phyloP scores from a whole-genome alignment of 2,329 filamentous ascomycete genomes.

The Aspergillus sergii region DNA sequence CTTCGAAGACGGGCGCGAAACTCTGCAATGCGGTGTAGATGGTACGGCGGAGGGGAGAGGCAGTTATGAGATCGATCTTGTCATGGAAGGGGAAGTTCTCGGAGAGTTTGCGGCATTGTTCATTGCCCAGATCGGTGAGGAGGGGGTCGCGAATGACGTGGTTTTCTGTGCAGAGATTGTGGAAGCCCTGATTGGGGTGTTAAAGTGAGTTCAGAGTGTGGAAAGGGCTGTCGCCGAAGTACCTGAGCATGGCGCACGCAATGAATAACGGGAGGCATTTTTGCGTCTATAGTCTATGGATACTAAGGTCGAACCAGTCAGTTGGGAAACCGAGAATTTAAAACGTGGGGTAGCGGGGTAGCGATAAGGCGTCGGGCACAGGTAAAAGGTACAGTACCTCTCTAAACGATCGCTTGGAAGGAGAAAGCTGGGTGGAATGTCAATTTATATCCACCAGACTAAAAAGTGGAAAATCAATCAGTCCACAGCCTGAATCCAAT shows the following conservation, averaged over 20 bases:
- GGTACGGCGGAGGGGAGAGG: constrained; percentile 79
- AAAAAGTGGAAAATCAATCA: not conserved
- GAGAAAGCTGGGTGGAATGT: not conserved
- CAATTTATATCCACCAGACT: constrained; percentile 3
- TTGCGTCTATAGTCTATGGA: constrained; percentile 9
- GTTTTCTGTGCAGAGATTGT: constrained; percentile 74
- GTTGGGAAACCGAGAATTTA: not conserved
- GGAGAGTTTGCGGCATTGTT: constrained; percentile 70
- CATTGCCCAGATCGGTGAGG: constrained; percentile 73
- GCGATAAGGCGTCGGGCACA: not conserved
- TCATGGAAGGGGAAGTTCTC: constrained; percentile 66
- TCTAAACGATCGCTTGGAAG: constrained; percentile 6
- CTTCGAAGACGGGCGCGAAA: constrained; percentile 62
- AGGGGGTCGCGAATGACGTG: constrained; percentile 75
- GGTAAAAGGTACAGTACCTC: not conserved
- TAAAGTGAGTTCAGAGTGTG: not conserved
- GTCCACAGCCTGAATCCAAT: not conserved
- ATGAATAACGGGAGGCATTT: constrained; percentile 47
- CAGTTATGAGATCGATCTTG: constrained; percentile 69
- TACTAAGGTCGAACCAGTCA: not conserved
- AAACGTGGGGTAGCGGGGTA: constrained; percentile 28
- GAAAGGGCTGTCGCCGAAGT: constrained; percentile 11
- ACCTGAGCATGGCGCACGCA: constrained; percentile 52
- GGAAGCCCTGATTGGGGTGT: constrained; percentile 63
- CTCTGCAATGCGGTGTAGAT: constrained; percentile 74